Percentiles rank a stretch among this genome's conserved stretches.
phyloP scores from a whole-genome alignment of 2,329 filamentous ascomycete species.

The Alternaria rosae region DNA sequence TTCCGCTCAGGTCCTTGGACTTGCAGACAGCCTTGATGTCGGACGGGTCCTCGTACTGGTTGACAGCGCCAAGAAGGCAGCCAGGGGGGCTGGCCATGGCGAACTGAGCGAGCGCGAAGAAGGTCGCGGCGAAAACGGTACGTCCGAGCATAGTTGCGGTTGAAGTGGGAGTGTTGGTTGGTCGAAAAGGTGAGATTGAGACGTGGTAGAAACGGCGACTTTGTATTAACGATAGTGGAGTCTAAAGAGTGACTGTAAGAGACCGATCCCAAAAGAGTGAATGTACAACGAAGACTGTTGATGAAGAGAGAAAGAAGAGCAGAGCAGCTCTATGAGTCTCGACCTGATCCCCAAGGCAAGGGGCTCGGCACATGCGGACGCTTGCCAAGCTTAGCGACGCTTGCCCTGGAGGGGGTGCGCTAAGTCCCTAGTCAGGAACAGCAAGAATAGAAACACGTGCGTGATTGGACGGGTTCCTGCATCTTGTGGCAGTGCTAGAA shows the following conservation, averaged over 20 bases:
- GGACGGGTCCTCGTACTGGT: conserved; percentile 35
- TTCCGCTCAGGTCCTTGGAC: conserved; percentile 32
- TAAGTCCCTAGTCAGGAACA: conserved; percentile 31
- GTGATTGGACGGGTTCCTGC: conserved; percentile 24
- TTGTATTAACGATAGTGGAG: conserved; percentile 18
- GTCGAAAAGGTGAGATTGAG: not conserved
- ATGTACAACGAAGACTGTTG: conserved; percentile 21
- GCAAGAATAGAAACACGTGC: conserved; percentile 16
- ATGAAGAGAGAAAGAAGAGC: conserved; percentile 9
- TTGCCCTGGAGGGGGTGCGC: conserved; percentile 14
- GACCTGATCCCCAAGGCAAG: conserved; percentile 9
- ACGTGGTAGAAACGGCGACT: conserved; percentile 6
- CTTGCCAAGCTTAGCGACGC: conserved; percentile 8
- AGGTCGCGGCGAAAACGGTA: conserved; percentile 34
- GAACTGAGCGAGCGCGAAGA: conserved; percentile 34
- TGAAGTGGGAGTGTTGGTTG: conserved; percentile 1
- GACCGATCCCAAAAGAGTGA: conserved; percentile 17
- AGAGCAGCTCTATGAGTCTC: conserved; percentile 11
- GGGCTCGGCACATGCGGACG: conserved; percentile 7
- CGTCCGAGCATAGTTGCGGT: conserved; percentile 38
- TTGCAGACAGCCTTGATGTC: conserved; percentile 39
- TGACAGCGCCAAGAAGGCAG: conserved; percentile 43
- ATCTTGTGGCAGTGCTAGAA: conserved; percentile 1
- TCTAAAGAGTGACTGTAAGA: conserved; percentile 26
- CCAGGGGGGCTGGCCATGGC: conserved; percentile 33